phyloP scores from a whole-genome alignment of 1,284 basidiomycete species.

The Irpex lacteus region DNA sequence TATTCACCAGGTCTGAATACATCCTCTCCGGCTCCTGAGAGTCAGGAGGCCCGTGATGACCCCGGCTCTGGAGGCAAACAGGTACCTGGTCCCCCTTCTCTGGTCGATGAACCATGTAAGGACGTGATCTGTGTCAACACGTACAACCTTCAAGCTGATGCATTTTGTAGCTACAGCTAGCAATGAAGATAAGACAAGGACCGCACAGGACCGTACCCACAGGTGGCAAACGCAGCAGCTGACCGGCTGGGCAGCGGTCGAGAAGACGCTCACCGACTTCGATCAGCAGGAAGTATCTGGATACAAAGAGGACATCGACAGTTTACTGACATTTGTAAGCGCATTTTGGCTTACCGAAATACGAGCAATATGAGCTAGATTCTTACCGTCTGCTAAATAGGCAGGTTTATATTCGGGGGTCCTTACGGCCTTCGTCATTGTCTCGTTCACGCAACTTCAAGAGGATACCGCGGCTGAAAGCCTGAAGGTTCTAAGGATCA shows the following conservation, averaged over 20 bases:
- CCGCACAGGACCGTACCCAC: too few species aligned
- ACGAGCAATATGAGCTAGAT: background rate
- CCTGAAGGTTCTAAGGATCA: too few species aligned
- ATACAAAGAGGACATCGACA: constrained; percentile 1
- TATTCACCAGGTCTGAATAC: too few species aligned
- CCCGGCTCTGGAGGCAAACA: too few species aligned
- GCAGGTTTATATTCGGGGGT: constrained; percentile 16
- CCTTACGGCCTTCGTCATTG: constrained; percentile 13
- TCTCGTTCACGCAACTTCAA: constrained; percentile 9
- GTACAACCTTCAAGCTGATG: too few species aligned
- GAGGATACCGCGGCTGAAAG: background rate
- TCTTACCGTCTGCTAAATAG: background rate
- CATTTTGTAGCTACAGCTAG: too few species aligned
- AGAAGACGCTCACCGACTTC: background rate
- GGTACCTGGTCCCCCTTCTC: too few species aligned
- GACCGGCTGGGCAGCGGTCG: background rate
- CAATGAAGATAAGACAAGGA: too few species aligned
- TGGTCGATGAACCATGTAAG: too few species aligned
- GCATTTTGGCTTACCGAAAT: background rate
- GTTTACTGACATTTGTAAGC: background rate
- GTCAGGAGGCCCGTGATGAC: too few species aligned
- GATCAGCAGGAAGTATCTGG: background rate
- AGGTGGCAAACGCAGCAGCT: background rate
- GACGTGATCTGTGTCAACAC: too few species aligned
- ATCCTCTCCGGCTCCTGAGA: too few species aligned